Evolutionary conservation across 768 basidiomycete genomes (phyloP), one percentile per base, ranked within the genome.

Genomic region (Imleria badia): DNA sequence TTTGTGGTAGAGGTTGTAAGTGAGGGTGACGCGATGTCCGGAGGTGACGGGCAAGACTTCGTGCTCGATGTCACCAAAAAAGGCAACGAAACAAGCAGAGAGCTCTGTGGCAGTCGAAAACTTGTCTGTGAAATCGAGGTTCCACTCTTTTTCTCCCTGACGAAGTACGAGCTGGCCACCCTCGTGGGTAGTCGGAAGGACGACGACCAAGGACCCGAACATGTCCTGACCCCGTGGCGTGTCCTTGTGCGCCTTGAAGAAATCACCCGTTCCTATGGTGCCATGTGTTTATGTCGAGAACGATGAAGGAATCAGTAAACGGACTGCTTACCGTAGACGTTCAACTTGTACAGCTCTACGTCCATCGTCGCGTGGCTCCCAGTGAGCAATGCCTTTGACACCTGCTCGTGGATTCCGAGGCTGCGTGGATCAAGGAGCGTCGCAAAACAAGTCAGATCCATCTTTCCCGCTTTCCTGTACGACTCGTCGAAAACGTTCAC

Each of bases 151-250:
- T 3, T 36, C 38, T 4, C 39, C 48, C 0, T 57, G 26, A 15
- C 52, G 49, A 19, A 60, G 60, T 6, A 54, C 52, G n/a, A 62
- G 29, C 40, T 58, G 55, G 13, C 61, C 59, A 5, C 59, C 51
- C 17, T 52, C 49, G 39, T 61, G 59, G 0, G 59, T 19, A 1
- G 76, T 76, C 13, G 81, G 81, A 46, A 81, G 73, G n/a, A 78
- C 72, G 33, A 82, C 58, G 2, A 82, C 75, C 10, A 85, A 72
- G 2, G 81, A 81, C 2, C 78, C 81, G 35, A 84, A 76, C 75
- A 82, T 81, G 26, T 60, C 59, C 9, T 70, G 19, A 0, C 52
- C 41, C 1, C 66, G 8, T 66, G 78, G 79, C 0, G 80, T 80
- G 22, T 60, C 58, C 15, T 56, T 45, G 40, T 60, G 54, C 0